Conservation (phyloP, 148 eudicot species). For the Fagopyrum homotropicum region DNA sequence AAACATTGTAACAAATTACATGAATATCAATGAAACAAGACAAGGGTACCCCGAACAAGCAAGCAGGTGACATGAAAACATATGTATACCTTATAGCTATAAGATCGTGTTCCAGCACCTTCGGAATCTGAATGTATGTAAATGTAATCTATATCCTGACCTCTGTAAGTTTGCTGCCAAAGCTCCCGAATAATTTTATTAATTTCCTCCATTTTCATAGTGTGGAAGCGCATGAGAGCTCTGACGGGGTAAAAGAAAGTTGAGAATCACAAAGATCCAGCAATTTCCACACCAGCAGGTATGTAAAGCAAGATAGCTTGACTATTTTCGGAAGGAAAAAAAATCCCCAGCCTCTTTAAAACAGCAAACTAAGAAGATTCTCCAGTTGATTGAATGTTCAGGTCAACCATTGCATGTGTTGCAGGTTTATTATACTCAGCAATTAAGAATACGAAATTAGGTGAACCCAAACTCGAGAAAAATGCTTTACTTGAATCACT, state of each 20-base stretch:
- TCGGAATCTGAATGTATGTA: conserved; percentile 95
- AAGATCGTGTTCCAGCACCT: conserved; percentile 92
- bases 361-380: background rate
- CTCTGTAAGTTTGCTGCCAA: conserved; percentile 99
- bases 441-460: conserved; percentile 2
- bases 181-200: conserved; percentile 92
- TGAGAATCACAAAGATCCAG: background rate
- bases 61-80: background rate
- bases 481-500: conserved; percentile 18
- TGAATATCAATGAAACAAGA: conserved; percentile 6
- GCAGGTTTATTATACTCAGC: background rate
- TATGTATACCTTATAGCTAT: conserved; percentile 76
- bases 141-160: conserved; percentile 96
- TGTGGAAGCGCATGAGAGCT: conserved; percentile 98
- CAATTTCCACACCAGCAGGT: background rate
- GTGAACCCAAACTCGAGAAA: background rate
- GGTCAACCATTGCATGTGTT: background rate
- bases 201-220: conserved; percentile 99
- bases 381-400: background rate
- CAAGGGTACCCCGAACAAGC: background rate
- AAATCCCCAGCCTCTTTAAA: background rate
- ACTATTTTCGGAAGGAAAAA: background rate
- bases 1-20: conserved; percentile 11
- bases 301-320: background rate
- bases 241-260: conserved; percentile 27